phyloP scores from a whole-genome alignment of 768 basidiomycete species.

The Mycena venus region DNA sequence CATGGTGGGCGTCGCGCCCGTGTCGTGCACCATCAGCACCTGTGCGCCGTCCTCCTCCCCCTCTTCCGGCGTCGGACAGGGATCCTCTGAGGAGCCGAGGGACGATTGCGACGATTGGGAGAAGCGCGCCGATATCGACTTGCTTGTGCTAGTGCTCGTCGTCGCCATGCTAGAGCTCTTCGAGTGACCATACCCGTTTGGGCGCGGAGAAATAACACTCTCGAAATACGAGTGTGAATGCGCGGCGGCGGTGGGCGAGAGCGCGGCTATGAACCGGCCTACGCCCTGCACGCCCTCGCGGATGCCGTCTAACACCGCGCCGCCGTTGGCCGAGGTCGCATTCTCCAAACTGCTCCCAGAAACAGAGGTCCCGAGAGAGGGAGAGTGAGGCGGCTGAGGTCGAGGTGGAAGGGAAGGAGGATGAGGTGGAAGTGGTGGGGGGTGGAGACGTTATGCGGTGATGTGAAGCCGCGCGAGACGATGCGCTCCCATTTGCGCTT shows the following conservation, averaged over 20 bases:
- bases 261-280: slow-evolving; percentile 67
- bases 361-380: too few relatives aligned
- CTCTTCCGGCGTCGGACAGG: slow-evolving; percentile 20
- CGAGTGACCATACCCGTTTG: slow-evolving; percentile 28
- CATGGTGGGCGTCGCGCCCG: slow-evolving; percentile 63
- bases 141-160: slow-evolving; percentile 26
- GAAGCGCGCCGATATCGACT: slow-evolving; percentile 49
- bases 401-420: slow-evolving; percentile 36
- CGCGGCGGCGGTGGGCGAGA: slow-evolving; percentile 34
- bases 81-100: slow-evolving; percentile 33
- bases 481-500: slow-evolving; percentile 91
- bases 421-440: slow-evolving; percentile 38
- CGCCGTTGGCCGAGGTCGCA: slow-evolving; percentile 41
- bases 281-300: slow-evolving; percentile 75
- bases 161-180: slow-evolving; percentile 34
- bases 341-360: too few relatives aligned
- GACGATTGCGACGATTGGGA: slow-evolving; percentile 65
- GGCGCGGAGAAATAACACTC: slow-evolving; percentile 21
- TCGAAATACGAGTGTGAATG: slow-evolving; percentile 8
- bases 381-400: slow-evolving; percentile 35
- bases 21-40: slow-evolving; percentile 61
- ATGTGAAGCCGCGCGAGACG: slow-evolving; percentile 72
- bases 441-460: slow-evolving; percentile 27
- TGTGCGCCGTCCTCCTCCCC: slow-evolving; percentile 42
- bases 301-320: slow-evolving; percentile 68